Evolutionary conservation across 2,329 filamentous ascomycete genomes (phyloP).

Genomic region (Chalaropsis thielavioides): DNA sequence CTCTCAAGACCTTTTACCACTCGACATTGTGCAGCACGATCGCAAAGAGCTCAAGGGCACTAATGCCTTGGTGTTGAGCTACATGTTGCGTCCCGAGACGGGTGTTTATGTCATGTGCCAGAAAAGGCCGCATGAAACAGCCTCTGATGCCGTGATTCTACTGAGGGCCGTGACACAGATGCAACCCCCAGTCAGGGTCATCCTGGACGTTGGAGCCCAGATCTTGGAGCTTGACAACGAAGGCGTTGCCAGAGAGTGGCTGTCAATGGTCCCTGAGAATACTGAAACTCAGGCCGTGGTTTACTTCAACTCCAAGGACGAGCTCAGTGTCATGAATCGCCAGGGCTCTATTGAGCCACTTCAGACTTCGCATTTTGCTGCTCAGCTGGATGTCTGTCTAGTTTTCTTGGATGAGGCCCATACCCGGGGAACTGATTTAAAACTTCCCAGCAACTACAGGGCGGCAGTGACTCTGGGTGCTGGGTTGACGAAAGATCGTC

Average conservation of each 20-base stretch:
- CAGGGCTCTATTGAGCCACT: conserved; percentile 34
- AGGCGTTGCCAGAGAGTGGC: conserved; percentile 39
- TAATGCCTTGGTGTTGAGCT: conserved; percentile 49
- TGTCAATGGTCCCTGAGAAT: conserved; percentile 24
- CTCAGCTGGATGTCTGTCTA: conserved; percentile 43
- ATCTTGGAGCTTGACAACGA: conserved; percentile 49
- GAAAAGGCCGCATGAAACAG: background rate
- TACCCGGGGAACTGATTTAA: conserved; percentile 54
- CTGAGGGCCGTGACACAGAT: conserved; percentile 31
- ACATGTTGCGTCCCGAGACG: conserved; percentile 43
- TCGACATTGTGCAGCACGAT: conserved; percentile 42
- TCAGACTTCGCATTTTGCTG: conserved; percentile 41
- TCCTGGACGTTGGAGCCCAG: conserved; percentile 58
- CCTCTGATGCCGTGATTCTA: conserved; percentile 29
- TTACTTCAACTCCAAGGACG: conserved; percentile 26
- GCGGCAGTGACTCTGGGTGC: conserved; percentile 56
- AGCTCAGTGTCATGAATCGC: conserved; percentile 39
- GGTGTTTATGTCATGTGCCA: conserved; percentile 24
- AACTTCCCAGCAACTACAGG: conserved; percentile 41
- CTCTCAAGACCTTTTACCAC: conserved; percentile 41
- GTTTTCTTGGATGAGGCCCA: conserved; percentile 59
- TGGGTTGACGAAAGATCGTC: conserved; percentile 49
- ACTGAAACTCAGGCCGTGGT: conserved; percentile 21
- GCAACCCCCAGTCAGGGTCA: conserved; percentile 35
- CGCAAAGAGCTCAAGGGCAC: conserved; percentile 43